Percentiles rank a stretch among this genome's conserved stretches.
phyloP scores from a whole-genome alignment of 306 rosid genomes.

The Inga leiocalycina region DNA sequence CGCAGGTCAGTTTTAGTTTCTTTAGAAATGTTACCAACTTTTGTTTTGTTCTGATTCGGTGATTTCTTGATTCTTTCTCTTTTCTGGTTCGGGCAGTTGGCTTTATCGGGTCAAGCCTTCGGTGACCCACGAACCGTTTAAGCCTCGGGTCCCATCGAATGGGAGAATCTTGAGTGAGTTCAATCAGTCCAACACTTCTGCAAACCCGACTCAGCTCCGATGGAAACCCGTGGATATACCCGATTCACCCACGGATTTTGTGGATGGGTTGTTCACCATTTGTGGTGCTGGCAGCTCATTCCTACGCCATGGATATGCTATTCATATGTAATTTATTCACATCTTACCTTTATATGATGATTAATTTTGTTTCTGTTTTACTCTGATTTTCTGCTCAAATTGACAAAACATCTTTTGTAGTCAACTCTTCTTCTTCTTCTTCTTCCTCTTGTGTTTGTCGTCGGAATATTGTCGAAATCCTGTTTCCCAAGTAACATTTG shows the following conservation, averaged over 20 bases:
- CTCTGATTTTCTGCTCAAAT: background rate
- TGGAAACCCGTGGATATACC: conserved; percentile 87
- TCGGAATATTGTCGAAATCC: background rate
- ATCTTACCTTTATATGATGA: background rate
- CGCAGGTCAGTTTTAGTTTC: conserved; percentile 43
- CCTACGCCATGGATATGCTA: conserved; percentile 84
- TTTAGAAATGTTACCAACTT: background rate
- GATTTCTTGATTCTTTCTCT: background rate
- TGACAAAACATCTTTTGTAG: background rate
- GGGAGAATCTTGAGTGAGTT: conserved; percentile 69
- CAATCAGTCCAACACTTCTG: conserved; percentile 57
- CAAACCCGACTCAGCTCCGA: conserved; percentile 89
- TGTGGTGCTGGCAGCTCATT: conserved; percentile 98
- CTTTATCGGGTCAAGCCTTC: conserved; percentile 90
- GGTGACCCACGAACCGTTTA: conserved; percentile 90
- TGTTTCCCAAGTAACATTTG: background rate
- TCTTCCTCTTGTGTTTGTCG: background rate
- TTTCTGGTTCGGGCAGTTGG: conserved; percentile 57
- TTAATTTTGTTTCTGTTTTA: background rate
- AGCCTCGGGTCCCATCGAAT: conserved; percentile 54
- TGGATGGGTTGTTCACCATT: conserved; percentile 77
- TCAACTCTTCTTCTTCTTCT: background rate
- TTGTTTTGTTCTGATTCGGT: background rate
- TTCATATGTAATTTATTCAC: conserved; percentile 68
- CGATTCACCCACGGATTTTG: conserved; percentile 66